Evolutionary conservation across 352 stramenopile genomes (phyloP).

Genomic region (Globisporangium alternatum): DNA sequence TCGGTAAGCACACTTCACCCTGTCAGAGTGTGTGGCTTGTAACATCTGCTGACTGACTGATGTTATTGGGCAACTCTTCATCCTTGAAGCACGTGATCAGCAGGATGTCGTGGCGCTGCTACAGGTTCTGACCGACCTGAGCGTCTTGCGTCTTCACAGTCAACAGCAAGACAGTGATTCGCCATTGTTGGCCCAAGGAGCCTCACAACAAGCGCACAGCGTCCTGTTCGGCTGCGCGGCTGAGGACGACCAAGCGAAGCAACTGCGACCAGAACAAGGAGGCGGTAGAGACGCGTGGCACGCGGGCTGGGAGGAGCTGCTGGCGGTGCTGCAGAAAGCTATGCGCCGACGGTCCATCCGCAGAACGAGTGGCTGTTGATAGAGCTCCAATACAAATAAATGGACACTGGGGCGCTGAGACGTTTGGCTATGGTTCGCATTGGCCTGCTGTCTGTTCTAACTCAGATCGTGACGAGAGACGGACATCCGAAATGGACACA

Average conservation of each 20-base stretch:
- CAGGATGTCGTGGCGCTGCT: constrained; percentile 7
- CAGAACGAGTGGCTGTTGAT: background rate
- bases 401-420: background rate
- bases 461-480: background rate
- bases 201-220: background rate
- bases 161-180: background rate
- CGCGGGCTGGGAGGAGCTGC: constrained; percentile 8
- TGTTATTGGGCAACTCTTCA: background rate
- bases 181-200: background rate
- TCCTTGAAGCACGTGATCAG: background rate
- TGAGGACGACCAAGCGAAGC: background rate
- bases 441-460: background rate
- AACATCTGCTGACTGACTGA: background rate
- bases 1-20: constrained; percentile 5
- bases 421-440: too few species aligned
- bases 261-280: constrained; percentile 7
- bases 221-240: background rate
- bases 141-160: background rate
- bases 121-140: constrained; percentile 10
- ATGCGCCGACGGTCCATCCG: background rate
- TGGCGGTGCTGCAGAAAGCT: background rate
- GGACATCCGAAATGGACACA: constrained; percentile 1
- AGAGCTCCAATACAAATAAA: background rate
- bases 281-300: background rate
- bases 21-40: background rate